phyloP scores from a whole-genome alignment of 2,329 filamentous ascomycete genomes.

The Aspergillus melleus region DNA sequence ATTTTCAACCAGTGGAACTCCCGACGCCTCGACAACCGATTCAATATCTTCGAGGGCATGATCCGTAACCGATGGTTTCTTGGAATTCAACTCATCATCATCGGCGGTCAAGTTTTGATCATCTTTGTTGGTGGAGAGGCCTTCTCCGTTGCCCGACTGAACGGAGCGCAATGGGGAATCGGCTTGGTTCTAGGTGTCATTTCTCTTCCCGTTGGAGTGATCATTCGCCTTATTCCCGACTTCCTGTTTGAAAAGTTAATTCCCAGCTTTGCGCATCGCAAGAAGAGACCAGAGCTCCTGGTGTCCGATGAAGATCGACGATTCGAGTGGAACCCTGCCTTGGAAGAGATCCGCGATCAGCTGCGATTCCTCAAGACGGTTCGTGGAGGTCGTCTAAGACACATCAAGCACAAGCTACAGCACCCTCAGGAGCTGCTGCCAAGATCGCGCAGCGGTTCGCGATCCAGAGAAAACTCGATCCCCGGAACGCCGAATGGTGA shows the following conservation, averaged over 20 bases:
- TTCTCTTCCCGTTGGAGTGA: conserved; percentile 64
- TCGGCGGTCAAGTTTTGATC: conserved; percentile 70
- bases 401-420: conserved; percentile 61
- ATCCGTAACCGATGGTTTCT: conserved; percentile 51
- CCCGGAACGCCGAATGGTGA: conserved; percentile 59
- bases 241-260: conserved; percentile 50
- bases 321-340: conserved; percentile 59
- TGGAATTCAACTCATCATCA: conserved; percentile 64
- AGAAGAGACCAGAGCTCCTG: conserved; percentile 43
- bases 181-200: conserved; percentile 67
- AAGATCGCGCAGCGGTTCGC: conserved; percentile 44
- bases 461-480: conserved; percentile 46
- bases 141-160: conserved; percentile 62
- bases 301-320: conserved; percentile 49
- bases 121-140: conserved; percentile 68
- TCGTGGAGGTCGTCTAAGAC: conserved; percentile 62
- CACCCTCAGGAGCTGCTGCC: conserved; percentile 53
- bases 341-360: conserved; percentile 64
- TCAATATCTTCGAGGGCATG: conserved; percentile 48
- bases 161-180: conserved; percentile 68
- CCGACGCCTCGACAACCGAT: conserved; percentile 45
- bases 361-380: conserved; percentile 64
- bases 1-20: conserved; percentile 54
- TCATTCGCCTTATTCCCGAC: conserved; percentile 62
- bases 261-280: conserved; percentile 39